Conservation (phyloP, 805 yeast species). For the Maudiozyma saulgeensis region DNA sequence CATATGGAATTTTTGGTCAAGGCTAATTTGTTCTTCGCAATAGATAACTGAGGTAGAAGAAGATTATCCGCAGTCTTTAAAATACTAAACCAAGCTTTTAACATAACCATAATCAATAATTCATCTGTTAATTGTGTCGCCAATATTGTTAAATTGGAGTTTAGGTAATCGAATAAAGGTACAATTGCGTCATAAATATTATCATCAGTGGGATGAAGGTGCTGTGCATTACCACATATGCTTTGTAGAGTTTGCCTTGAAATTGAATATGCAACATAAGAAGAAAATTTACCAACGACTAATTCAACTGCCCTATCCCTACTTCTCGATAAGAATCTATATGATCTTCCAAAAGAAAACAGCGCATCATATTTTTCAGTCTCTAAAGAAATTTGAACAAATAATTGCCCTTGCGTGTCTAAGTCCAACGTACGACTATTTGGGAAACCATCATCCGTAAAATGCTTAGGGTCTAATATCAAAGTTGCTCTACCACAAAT, state of each 20-base stretch:
- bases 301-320: conserved; percentile 58
- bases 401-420: conserved; percentile 59
- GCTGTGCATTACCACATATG: conserved; percentile 45
- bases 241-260: conserved; percentile 50
- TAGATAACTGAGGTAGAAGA: conserved; percentile 60
- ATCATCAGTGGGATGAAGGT: conserved; percentile 34
- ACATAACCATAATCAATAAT: conserved; percentile 53
- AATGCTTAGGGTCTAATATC: conserved; percentile 51
- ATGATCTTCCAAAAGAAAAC: conserved; percentile 69
- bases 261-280: conserved; percentile 46
- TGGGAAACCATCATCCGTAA: conserved; percentile 60
- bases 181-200: conserved; percentile 55
- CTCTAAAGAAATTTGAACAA: conserved; percentile 64
- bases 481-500: conserved; percentile 57
- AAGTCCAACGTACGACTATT: conserved; percentile 48
- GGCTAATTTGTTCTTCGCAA: conserved; percentile 26
- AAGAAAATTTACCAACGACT: conserved; percentile 65
- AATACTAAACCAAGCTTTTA: conserved; percentile 73
- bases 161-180: conserved; percentile 67
- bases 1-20: conserved; percentile 28
- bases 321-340: conserved; percentile 52
- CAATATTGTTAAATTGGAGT: conserved; percentile 54
- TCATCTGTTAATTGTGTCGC: conserved; percentile 50
- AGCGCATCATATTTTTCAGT: conserved; percentile 72
- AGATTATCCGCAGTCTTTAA: conserved; percentile 60